Conservation (phyloP, 148 eudicot genomes). For the Amaranthus hypochondriacus region DNA sequence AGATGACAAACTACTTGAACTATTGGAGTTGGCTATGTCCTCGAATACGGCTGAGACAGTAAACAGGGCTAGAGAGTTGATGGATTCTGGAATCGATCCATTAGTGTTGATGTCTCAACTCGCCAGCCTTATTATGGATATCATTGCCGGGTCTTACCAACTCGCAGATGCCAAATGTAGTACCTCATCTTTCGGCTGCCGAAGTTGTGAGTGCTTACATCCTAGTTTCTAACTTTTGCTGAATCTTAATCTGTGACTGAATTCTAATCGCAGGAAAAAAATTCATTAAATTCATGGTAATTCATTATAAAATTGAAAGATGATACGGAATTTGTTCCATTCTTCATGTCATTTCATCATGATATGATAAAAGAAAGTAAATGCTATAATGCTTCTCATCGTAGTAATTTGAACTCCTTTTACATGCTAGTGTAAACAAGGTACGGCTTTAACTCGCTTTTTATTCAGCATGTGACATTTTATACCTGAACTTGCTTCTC, state of each 20-base stretch:
- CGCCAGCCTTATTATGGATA: conserved; percentile 85
- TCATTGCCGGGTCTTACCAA: conserved; percentile 79
- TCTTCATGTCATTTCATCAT: not conserved
- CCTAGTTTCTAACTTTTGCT: not conserved
- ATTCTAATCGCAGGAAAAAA: too few species aligned
- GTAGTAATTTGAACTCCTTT: not conserved
- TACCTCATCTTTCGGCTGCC: conserved; percentile 47
- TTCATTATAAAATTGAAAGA: not conserved
- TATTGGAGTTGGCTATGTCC: conserved; percentile 87
- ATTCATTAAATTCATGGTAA: too few species aligned
- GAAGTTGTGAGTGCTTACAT: conserved; percentile 60
- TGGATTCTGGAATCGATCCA: conserved; percentile 93
- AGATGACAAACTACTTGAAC: conserved; percentile 85
- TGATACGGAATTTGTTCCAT: not conserved
- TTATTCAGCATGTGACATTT: not conserved
- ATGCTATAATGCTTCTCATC: conserved; percentile 1
- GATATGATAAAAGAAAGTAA: not conserved
- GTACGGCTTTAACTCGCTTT: too few species aligned
- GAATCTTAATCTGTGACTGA: not conserved
- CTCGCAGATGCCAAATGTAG: conserved; percentile 43
- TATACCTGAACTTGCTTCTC: not conserved
- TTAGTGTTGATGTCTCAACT: conserved; percentile 83
- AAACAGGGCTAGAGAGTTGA: conserved; percentile 79
- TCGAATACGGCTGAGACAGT: conserved; percentile 92
- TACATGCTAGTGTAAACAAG: not conserved